Evolutionary conservation across 2,329 filamentous ascomycete genomes (phyloP).

Genomic region (Nemania bipapillata): DNA sequence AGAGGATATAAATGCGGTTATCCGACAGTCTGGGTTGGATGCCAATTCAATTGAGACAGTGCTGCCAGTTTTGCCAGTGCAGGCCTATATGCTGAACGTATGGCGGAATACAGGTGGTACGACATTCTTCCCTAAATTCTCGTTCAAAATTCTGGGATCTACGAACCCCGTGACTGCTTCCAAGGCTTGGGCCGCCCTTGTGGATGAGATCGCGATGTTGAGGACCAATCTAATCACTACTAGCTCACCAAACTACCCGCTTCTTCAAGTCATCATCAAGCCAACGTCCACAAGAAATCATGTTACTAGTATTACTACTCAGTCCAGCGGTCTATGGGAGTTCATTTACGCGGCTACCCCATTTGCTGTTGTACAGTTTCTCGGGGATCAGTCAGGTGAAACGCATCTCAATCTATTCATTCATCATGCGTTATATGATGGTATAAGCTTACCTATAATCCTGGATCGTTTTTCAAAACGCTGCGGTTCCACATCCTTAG

Average conservation of each 20-base stretch:
- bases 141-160: conserved; percentile 62
- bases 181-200: conserved; percentile 70
- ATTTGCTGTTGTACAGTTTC: conserved; percentile 43
- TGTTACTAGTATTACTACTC: conserved; percentile 21
- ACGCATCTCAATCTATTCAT: conserved; percentile 67
- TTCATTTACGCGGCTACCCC: conserved; percentile 43
- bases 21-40: conserved; percentile 57
- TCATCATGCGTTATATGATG: conserved; percentile 91
- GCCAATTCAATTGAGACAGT: conserved; percentile 63
- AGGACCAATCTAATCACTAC: conserved; percentile 74
- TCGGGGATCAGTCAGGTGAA: conserved; percentile 31
- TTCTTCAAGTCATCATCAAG: conserved; percentile 72
- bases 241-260: conserved; percentile 57
- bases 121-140: conserved; percentile 80
- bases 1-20: conserved; percentile 55
- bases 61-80: conserved; percentile 78
- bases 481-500: conserved; percentile 27
- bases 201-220: conserved; percentile 69
- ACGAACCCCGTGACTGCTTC: conserved; percentile 58
- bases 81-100: conserved; percentile 80
- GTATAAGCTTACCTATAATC: conserved; percentile 76
- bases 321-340: conserved; percentile 41
- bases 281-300: conserved; percentile 50
- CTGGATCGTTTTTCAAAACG: conserved; percentile 57
- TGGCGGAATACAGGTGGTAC: conserved; percentile 75